A percentile compares a stretch with the other conserved stretches of the same genome.
Conservation (phyloP, 208 protist genomes). For the Willaertia magna region DNA sequence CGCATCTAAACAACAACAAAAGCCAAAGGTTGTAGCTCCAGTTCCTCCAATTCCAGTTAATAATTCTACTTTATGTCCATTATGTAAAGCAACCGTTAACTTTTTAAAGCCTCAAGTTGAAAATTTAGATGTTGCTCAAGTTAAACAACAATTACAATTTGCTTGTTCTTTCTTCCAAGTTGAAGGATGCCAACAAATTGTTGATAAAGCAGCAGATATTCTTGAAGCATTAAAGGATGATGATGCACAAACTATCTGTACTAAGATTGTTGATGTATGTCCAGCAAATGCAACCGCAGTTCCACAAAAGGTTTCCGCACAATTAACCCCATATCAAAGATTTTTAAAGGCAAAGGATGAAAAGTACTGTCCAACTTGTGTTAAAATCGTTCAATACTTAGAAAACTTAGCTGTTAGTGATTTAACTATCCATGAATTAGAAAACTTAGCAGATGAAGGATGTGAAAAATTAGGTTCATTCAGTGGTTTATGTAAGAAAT, state of each 20-base stretch:
- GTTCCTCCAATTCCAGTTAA: too few species aligned
- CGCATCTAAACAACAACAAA: background rate
- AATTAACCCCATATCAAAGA: background rate
- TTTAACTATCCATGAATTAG: background rate
- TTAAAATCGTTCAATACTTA: background rate
- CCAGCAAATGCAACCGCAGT: background rate
- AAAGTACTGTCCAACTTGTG: background rate
- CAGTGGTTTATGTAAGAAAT: background rate
- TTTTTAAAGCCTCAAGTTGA: background rate
- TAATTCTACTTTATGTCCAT: background rate
- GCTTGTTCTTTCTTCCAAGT: background rate
- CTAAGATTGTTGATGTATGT: background rate
- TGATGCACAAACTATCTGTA: background rate
- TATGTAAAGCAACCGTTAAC: background rate
- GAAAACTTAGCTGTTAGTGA: background rate
- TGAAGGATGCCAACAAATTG: background rate
- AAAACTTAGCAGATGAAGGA: background rate
- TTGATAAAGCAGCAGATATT: background rate
- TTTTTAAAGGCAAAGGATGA: background rate
- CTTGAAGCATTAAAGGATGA: background rate
- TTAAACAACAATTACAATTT: background rate
- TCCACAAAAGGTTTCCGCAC: background rate
- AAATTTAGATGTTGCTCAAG: background rate
- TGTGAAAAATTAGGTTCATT: background rate
- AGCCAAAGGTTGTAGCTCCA: background rate